Evolutionary conservation across 2,329 filamentous ascomycete species (phyloP).

Genomic region (Pseudocercospora eumusae): DNA sequence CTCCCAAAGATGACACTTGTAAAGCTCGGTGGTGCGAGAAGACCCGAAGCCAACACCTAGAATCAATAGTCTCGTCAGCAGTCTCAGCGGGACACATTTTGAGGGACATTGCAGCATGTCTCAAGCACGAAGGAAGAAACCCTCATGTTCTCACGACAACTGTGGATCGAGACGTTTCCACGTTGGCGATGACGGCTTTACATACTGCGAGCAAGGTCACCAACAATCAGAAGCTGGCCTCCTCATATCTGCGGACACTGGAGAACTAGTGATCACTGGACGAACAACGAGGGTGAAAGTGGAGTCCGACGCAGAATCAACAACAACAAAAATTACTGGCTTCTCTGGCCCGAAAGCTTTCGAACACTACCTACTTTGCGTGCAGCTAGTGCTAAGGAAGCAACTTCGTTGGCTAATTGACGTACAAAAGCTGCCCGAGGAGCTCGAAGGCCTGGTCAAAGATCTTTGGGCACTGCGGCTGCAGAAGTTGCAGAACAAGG

Average conservation of each 20-base stretch:
- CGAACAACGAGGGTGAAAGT: conserved; percentile 31
- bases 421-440: conserved; percentile 64
- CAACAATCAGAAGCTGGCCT: conserved; percentile 64
- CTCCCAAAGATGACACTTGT: not conserved
- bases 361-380: conserved; percentile 77
- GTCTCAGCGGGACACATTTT: not conserved
- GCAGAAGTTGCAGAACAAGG: conserved; percentile 54
- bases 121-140: conserved; percentile 23
- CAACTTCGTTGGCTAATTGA: conserved; percentile 75
- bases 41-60: not conserved
- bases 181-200: conserved; percentile 72
- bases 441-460: conserved; percentile 66
- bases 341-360: conserved; percentile 67
- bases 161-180: conserved; percentile 70
- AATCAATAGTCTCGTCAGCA: not conserved
- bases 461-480: conserved; percentile 84
- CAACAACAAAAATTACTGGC: conserved; percentile 36
- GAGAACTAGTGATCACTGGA: conserved; percentile 35
- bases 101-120: conserved; percentile 26
- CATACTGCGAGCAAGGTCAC: conserved; percentile 80
- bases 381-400: conserved; percentile 81
- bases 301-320: conserved; percentile 36
- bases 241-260: conserved; percentile 38
- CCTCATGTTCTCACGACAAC: conserved; percentile 43
- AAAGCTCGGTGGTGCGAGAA: not conserved